Evolutionary conservation across 352 stramenopile genomes (phyloP), one percentile per base, ranked within the genome.

Genomic region (Halophytophthora batemanensis): DNA sequence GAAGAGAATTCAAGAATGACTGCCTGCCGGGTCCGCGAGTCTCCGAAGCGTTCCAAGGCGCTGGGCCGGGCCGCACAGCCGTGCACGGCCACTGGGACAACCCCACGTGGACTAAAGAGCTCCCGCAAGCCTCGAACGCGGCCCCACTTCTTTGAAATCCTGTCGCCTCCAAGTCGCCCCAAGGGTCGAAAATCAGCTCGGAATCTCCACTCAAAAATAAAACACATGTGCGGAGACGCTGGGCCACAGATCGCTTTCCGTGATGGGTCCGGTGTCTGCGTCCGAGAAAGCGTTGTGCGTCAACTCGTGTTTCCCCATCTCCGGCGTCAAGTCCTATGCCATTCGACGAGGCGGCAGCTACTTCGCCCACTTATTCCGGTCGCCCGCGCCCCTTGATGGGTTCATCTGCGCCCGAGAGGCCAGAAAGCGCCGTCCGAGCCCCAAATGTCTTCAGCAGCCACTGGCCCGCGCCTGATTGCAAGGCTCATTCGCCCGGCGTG

Each of bases 401-500:
- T 41, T 50, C 40, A 37, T 25, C 35, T 12, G 22, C 15, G 15
- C n/a, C 31, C 22, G 22, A 31, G 25, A 59, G 56, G 65, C 48
- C 61, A 66, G 61, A 69, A 61, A 59, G 36, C 38, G 48, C 34
- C 59, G 15, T 35, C 57, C 56, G 53, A 60, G 48, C 22, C 45
- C 45, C 44, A 46, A 50, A 53, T 59, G 39, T 34, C 43, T 63
- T 35, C 52, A 50, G 57, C 53, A 35, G 41, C 14, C 25, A 38
- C 53, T 57, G 54, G 56, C 51, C 59, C 53, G 59, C 42, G 45
- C 39, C 56, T 57, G 55, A 55, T 68, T 55, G 45, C 31, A 45
- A 48, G 60, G 54, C 48, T 68, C 53, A 68, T 68, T 71, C 53
- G 58, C 40, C 59, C 56, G 14, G 31, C 7, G 19, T 65, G 62